Base-by-base conservation (phyloP, 306 rosid species). In the Pyrus bretschneideri region DNA sequence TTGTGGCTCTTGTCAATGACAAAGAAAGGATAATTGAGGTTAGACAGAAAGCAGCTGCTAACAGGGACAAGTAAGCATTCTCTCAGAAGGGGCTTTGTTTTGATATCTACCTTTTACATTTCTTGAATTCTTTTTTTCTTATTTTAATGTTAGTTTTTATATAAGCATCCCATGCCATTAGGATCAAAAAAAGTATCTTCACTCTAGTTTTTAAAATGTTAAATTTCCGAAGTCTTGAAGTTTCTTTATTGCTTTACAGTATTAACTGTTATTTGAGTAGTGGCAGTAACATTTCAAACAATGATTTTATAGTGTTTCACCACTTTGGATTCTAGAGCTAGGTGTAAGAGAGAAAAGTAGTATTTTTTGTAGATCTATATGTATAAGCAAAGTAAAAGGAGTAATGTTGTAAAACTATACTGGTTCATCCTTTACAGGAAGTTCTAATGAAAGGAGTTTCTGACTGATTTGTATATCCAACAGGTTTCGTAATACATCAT, bases 11-110 rank as follows among this genome's bases (percentile, higher is more conserved):
- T 76, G 98, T 93, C 82, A 93, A 88, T 83, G 98, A 93, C 80
- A 91, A 91, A 81, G 98, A 93, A 80, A 89, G 87, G 78, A 84
- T 91, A 73, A 81, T 75, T 73, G 98, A 93, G 87, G 93, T 89
- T 70, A 91, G 98, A 77, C 89, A 91, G 85, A 88, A 93, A 85
- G 98, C 98, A 77, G 93, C 93, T 80, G 85, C 90, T 31, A 93
- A 93, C 82, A 89, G 86, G 87, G 97, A 91, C 76, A 91, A 89
- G 98, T 93, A 82, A 86, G 91, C 80, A 40, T 46, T 52, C 52
- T 81, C 70, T 74, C 31, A 44, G n/a, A 40, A 61, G 7, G 13
- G 22, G 19, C 11, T 31, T 7, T 29, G 40, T 15, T 62, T 62
- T 7, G 38, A 62, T 9, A 29, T 22, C 64, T 13, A 59, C 23